phyloP scores from a whole-genome alignment of 2,329 filamentous ascomycete genomes.

The Sclerotinia glacialis region DNA sequence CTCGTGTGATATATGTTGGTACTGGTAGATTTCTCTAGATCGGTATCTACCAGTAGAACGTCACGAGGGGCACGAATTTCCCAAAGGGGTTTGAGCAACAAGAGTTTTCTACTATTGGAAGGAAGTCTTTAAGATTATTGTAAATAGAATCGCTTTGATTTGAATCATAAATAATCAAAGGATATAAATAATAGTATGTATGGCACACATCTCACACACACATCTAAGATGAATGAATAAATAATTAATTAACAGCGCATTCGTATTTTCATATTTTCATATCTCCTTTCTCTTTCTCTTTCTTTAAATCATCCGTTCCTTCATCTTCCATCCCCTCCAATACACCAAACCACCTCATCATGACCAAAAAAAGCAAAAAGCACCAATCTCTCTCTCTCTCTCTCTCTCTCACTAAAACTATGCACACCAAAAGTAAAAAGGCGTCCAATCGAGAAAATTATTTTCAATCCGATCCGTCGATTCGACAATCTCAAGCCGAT shows the following conservation, averaged over 20 bases:
- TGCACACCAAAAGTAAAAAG: slow-evolving; percentile 7
- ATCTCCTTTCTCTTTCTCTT: not conserved
- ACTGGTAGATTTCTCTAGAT: too few relatives aligned
- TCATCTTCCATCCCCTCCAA: not conserved
- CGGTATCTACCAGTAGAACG: too few relatives aligned
- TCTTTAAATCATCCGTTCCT: not conserved
- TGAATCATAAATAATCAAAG: too few relatives aligned
- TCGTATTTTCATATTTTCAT: not conserved
- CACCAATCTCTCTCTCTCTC: too few relatives aligned
- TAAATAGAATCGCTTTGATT: too few relatives aligned
- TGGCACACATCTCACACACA: not conserved
- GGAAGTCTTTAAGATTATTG: too few relatives aligned
- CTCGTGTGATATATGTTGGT: too few relatives aligned
- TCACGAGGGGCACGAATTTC: too few relatives aligned
- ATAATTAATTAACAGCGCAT: not conserved
- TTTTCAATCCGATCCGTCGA: slow-evolving; percentile 2
- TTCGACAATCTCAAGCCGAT: slow-evolving; percentile 20
- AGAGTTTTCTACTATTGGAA: too few relatives aligned
- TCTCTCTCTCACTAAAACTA: not conserved
- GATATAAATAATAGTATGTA: too few relatives aligned
- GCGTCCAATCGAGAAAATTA: not conserved
- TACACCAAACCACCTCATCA: not conserved
- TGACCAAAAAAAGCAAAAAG: not conserved
- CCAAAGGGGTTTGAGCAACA: too few relatives aligned
- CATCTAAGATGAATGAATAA: too few relatives aligned